Conservation (phyloP, 2,329 filamentous ascomycete species). For the Nannizzia gypsea region DNA sequence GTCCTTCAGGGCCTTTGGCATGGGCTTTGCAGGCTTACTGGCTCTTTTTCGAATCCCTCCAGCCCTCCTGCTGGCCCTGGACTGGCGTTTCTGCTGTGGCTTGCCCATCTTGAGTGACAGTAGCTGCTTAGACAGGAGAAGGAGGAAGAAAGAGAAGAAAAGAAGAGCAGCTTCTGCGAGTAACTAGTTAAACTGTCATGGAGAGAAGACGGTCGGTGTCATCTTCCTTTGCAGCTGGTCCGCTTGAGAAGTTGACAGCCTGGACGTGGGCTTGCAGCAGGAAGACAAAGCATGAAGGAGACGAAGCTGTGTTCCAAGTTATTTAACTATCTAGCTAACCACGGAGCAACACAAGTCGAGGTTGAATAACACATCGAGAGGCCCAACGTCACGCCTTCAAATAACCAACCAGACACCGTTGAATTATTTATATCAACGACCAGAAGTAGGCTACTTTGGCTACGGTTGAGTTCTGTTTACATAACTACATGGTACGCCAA, state of each 20-base stretch:
- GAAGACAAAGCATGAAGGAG: background rate
- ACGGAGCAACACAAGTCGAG: too few relatives aligned
- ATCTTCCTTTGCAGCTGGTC: background rate
- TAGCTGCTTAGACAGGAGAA: background rate
- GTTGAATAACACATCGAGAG: too few relatives aligned
- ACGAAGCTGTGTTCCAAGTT: too few relatives aligned
- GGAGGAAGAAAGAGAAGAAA: background rate
- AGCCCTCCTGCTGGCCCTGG: background rate
- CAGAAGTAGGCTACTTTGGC: too few relatives aligned
- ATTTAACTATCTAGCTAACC: too few relatives aligned
- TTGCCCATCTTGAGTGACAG: background rate
- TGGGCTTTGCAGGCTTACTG: background rate
- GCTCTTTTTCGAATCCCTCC: background rate
- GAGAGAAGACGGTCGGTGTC: background rate
- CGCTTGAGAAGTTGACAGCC: too few relatives aligned
- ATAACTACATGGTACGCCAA: too few relatives aligned
- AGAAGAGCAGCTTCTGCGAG: background rate
- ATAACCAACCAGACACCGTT: too few relatives aligned
- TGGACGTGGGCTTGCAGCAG: background rate
- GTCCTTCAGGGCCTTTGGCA: background rate
- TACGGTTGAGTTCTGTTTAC: too few relatives aligned
- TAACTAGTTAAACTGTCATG: too few relatives aligned
- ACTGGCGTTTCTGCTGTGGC: background rate
- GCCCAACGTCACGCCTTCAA: too few relatives aligned
- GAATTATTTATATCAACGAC: too few relatives aligned